A percentile compares a stretch with the other conserved stretches of the same genome.
Conservation (phyloP, 164 flowering plant species). For the Amborella trichopoda region DNA sequence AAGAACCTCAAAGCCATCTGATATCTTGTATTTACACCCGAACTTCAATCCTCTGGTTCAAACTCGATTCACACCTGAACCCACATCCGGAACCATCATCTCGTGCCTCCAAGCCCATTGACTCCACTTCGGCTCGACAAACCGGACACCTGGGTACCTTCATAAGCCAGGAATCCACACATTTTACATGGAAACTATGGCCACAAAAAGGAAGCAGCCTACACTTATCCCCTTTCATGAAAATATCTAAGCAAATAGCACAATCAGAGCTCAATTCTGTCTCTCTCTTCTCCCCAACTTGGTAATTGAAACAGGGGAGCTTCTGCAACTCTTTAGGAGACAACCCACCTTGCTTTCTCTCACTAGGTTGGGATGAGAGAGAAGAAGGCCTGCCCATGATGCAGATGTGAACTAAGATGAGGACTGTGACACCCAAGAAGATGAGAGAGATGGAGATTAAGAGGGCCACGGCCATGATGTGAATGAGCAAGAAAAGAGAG, state of each 20-base stretch:
- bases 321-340: conserved; percentile 16
- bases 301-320: conserved; percentile 27
- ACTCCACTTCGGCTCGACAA: conserved; percentile 20
- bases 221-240: conserved; percentile 36
- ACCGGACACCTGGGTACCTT: conserved; percentile 48
- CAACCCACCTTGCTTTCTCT: too few species aligned
- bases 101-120: neutral
- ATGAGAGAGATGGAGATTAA: conserved; percentile 47
- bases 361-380: neutral
- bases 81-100: neutral
- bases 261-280: conserved; percentile 28
- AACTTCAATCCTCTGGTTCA: too few species aligned
- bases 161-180: conserved; percentile 50
- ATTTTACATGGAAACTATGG: conserved; percentile 49
- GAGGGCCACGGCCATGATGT: conserved; percentile 36
- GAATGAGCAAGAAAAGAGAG: conserved; percentile 35
- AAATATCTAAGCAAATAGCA: conserved; percentile 45
- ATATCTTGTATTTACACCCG: too few species aligned
- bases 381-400: conserved; percentile 21
- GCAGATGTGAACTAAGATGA: conserved; percentile 34
- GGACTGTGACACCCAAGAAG: conserved; percentile 43
- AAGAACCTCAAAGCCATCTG: too few species aligned
- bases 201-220: conserved; percentile 32
- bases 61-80: too few species aligned
- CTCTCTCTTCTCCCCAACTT: neutral